Conservation (phyloP, 2,329 filamentous ascomycete genomes). For the Scedosporium dehoogii region DNA sequence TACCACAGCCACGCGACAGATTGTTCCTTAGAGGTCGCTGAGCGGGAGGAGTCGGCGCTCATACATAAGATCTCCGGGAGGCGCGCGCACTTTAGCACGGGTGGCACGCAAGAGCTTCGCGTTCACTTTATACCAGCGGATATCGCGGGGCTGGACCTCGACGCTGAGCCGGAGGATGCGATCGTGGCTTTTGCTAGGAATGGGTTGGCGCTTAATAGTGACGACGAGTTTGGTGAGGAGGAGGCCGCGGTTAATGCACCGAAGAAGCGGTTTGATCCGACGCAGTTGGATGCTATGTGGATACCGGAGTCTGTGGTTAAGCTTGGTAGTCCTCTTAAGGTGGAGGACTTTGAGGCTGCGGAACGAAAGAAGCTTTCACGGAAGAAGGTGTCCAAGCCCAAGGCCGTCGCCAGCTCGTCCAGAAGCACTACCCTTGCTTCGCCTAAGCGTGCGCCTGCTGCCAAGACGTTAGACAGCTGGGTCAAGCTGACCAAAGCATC, state of each 20-base stretch:
- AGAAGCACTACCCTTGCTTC: background rate
- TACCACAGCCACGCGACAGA: background rate
- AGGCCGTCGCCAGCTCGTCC: background rate
- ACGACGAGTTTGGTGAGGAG: constrained; percentile 46
- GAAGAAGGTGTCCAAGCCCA: background rate
- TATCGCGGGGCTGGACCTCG: constrained; percentile 69
- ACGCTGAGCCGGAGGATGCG: constrained; percentile 55
- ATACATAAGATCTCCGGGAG: constrained; percentile 58
- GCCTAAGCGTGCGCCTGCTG: background rate
- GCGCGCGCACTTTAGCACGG: constrained; percentile 63
- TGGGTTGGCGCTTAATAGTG: constrained; percentile 52
- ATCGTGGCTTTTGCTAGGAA: constrained; percentile 38
- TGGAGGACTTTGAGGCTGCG: constrained; percentile 15
- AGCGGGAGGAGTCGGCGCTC: constrained; percentile 39
- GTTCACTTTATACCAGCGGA: constrained; percentile 67
- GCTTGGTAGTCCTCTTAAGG: constrained; percentile 12
- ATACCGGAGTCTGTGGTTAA: constrained; percentile 22
- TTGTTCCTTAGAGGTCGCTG: constrained; percentile 11
- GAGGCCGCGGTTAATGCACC: constrained; percentile 12
- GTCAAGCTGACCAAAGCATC: constrained; percentile 4
- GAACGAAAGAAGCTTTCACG: constrained; percentile 17
- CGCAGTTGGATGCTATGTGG: constrained; percentile 42
- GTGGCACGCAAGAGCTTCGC: constrained; percentile 66
- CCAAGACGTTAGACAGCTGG: constrained; percentile 5
- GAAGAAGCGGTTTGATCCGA: constrained; percentile 51